Base-by-base conservation (phyloP, 371 early-diverging fungal species). In the Mortierella sp. region DNA sequence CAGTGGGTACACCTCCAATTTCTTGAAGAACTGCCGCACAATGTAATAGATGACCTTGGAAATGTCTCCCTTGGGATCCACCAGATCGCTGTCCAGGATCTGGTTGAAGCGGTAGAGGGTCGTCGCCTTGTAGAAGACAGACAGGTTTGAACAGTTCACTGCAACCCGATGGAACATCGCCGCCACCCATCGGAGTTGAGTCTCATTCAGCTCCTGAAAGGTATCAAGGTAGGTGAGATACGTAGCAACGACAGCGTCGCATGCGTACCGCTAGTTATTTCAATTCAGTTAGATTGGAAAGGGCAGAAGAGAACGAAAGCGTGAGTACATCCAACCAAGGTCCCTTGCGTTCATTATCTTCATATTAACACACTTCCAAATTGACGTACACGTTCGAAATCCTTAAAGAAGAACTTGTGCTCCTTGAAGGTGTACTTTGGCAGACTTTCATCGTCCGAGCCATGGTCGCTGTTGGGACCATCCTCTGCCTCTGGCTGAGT, bases 151-250 rank as follows among this genome's bases (percentile, higher is more conserved):
- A 58, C 87, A 85, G 68, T 91, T 92, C 26, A 95, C 92, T 74
- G 92, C 92, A 14, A 94, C 87, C 13, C 95, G 88, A 73, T 95
- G 92, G 55, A 95, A 89, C 85, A 94, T 86, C 10, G 82, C 87
- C 2, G 92, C 88, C 3, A 91, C 88, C 61, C 87, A 88, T 48
- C 87, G 87, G 8, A 94, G 66, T 43, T 86, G 85, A 13, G 87
- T 85, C 8, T 88, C 88, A 26, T 89, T 80, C 41, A 93, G 66
- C 2, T 80, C 81, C 2, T 71, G 74, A 71, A 87, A 92, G 29
- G 84, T 71, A 53, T 90, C 88, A 19, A 95, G 82, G 26, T 92
- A 82, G 0, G 79, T 63, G 66, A 87, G 89, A 72, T 93, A 94
- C 1, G 90, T 90, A 14, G 64, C 64, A 6, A 95, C 79, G 1